Conservation (phyloP, 352 stramenopile species). For the Pilasporangium apinafurcum region DNA sequence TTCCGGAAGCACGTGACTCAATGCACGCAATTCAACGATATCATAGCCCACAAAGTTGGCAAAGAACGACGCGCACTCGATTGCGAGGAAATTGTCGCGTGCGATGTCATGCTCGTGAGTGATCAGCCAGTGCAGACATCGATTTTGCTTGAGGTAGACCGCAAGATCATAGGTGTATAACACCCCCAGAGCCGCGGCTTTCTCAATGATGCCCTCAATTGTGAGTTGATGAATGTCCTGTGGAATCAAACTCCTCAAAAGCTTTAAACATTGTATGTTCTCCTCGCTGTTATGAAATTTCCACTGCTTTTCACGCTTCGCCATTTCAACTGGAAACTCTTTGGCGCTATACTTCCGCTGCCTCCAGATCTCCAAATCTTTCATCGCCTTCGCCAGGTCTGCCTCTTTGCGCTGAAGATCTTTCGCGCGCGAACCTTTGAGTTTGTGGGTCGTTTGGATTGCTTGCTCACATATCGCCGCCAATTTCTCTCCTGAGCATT, state of each 20-base stretch:
- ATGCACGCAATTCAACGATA: conserved; percentile 54
- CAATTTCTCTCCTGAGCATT: conserved; percentile 40
- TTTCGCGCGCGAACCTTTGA: conserved; percentile 36
- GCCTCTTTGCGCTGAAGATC: conserved; percentile 48
- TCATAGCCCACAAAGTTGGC: conserved; percentile 62
- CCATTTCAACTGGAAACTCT: conserved; percentile 48
- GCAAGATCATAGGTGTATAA: conserved; percentile 75
- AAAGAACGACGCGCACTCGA: conserved; percentile 56
- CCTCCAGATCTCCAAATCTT: conserved; percentile 70
- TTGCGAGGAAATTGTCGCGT: conserved; percentile 62
- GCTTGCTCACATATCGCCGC: conserved; percentile 37
- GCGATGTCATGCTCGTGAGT: conserved; percentile 65
- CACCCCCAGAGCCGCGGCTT: conserved; percentile 16
- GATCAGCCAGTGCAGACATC: conserved; percentile 70
- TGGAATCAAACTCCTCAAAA: conserved; percentile 45
- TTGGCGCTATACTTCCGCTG: conserved; percentile 41
- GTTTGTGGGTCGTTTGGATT: conserved; percentile 27
- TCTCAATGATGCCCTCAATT: conserved; percentile 42
- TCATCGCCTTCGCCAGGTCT: conserved; percentile 42
- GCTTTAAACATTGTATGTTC: conserved; percentile 28
- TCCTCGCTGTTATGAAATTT: conserved; percentile 20
- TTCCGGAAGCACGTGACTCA: conserved; percentile 40
- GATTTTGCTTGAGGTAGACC: conserved; percentile 75
- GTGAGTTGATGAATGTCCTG: conserved; percentile 51
- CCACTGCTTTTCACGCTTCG: conserved; percentile 43